phyloP scores from a whole-genome alignment of 2,329 filamentous ascomycete genomes.

The Paecilomyces niveus region DNA sequence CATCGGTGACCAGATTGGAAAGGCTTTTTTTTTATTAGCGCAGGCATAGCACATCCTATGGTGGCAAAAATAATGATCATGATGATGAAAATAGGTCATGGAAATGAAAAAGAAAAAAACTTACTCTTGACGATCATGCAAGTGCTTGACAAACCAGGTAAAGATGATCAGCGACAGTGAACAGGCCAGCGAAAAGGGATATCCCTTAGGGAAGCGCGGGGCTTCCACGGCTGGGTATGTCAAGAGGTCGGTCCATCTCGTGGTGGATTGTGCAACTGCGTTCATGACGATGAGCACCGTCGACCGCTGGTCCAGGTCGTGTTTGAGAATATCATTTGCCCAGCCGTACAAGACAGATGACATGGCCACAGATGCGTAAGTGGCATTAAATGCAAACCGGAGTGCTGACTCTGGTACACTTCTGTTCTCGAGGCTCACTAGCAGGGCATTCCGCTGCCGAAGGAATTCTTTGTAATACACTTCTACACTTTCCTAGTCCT shows the following conservation, averaged over 20 bases:
- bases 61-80: background rate
- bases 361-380: slow-evolving; percentile 45
- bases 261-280: slow-evolving; percentile 47
- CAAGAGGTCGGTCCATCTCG: slow-evolving; percentile 50
- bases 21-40: background rate
- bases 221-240: slow-evolving; percentile 43
- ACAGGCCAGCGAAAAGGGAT: slow-evolving; percentile 31
- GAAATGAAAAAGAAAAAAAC: too few relatives aligned
- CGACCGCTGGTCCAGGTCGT: slow-evolving; percentile 41
- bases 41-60: too few relatives aligned
- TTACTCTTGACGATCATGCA: background rate
- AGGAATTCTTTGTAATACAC: too few relatives aligned
- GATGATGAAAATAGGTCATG: background rate
- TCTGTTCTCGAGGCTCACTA: too few relatives aligned
- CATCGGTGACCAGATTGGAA: too few relatives aligned
- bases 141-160: background rate
- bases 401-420: slow-evolving; percentile 48
- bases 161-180: background rate
- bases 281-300: slow-evolving; percentile 48
- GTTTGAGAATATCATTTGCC: slow-evolving; percentile 39
- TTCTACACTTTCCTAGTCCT: too few relatives aligned
- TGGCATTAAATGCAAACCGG: slow-evolving; percentile 49
- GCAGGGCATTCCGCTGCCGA: too few relatives aligned
- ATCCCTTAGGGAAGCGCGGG: slow-evolving; percentile 37
- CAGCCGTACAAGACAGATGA: slow-evolving; percentile 52